phyloP scores from a whole-genome alignment of 352 stramenopile species.

The Globisporangium radiosum region DNA sequence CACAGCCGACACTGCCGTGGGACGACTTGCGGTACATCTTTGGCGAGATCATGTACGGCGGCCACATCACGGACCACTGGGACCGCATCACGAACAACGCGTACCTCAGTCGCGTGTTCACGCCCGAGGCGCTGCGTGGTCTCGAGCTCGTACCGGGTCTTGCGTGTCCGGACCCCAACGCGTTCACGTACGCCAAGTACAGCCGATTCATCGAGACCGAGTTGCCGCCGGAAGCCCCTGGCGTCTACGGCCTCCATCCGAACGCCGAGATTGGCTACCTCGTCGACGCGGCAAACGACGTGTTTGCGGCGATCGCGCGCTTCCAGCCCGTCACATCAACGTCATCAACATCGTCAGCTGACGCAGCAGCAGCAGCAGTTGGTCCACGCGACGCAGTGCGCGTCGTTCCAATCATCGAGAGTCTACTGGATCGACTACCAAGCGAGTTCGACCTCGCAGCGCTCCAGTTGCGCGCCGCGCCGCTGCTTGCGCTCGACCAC shows the following conservation, averaged over 20 bases:
- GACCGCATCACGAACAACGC: conserved; percentile 79
- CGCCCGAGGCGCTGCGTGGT: conserved; percentile 38
- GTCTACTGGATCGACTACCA: conserved; percentile 51
- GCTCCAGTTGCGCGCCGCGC: conserved; percentile 44
- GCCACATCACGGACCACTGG: conserved; percentile 82
- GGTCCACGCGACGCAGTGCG: conserved; percentile 22
- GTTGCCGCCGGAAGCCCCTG: conserved; percentile 57
- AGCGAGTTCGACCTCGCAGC: conserved; percentile 47
- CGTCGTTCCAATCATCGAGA: conserved; percentile 46
- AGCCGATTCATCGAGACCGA: conserved; percentile 72
- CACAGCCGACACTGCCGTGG: conserved; percentile 39
- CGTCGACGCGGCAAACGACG: conserved; percentile 60
- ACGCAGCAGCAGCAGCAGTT: background rate
- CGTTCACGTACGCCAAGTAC: conserved; percentile 92
- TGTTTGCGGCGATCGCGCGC: conserved; percentile 85
- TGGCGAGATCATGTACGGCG: conserved; percentile 90
- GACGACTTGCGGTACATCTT: conserved; percentile 89
- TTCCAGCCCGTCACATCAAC: conserved; percentile 74
- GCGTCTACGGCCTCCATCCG: conserved; percentile 66
- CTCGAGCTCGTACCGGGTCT: conserved; percentile 71
- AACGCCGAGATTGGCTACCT: conserved; percentile 81
- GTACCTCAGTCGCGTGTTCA: conserved; percentile 68
- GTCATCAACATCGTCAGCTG: conserved; percentile 1
- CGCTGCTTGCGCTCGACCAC: conserved; percentile 49
- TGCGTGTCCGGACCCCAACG: conserved; percentile 58